Evolutionary conservation across 257 asterid genomes (phyloP), one percentile per base, ranked within the genome.

Genomic region (Nyctanthes arbortristis): DNA sequence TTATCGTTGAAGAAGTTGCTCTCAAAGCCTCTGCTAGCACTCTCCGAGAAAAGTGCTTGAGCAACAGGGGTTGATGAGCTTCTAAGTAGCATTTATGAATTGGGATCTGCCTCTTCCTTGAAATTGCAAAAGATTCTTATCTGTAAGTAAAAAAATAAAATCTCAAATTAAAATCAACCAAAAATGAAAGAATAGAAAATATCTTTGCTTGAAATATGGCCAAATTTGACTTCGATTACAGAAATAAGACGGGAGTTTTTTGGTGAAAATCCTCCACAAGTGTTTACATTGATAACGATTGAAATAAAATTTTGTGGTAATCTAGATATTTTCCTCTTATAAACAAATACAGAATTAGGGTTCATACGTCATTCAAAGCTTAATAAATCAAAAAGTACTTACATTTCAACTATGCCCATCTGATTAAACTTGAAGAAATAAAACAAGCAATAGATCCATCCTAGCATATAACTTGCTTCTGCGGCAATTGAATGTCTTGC

Each of bases 31-130:
- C 43, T 68, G 22, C 32, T 52, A 54, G 75, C 68, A 56, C 57
- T 24, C 13, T 75, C 73, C 24, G 52, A 39, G 73, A 77, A 69
- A 70, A 74, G 67, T 24, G 69, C 39, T 57, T 62, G 80, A 45
- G 68, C 47, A 55, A 71, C 49, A 14, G 84, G 66, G 18, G 74
- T 66, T 56, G 80, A 79, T 68, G 80, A 76, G 55, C 74, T 76
- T 76, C 78, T 58, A 20, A 76, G 80, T 24, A 77, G 65, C 78
- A 81, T 77, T 35, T 61, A 35, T 33, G 52, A 61, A 60, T 34
- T 40, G 9, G 57, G 27, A 28, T 35, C 35, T 30, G 34, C 22
- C 58, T 27, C 45, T 65, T 33, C 63, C 67, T 36, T 67, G 76
- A 52, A 66, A 64, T 54, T 66, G 58, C 35, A 28, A 47, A 70